A percentile compares a stretch with the other conserved stretches of the same genome.
These are phyloP conservation scores for Xylariaceae sp. DNA, from an alignment of 2,329 filamentous ascomycete genomes.

Conservation along the genomic window DNA sequence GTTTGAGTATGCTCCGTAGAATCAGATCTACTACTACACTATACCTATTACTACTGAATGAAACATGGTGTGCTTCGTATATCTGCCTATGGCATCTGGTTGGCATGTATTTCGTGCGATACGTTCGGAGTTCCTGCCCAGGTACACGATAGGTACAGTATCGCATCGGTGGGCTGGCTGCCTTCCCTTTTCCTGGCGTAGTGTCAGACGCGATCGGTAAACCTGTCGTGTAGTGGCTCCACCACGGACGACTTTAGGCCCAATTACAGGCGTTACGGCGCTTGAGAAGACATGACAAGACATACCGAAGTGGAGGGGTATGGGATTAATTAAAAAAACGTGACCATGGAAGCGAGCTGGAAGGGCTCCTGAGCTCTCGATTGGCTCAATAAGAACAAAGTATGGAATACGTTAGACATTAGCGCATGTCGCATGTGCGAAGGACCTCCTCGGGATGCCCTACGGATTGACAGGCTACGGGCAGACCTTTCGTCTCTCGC, in stretches of 20 bases:
- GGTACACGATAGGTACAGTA: neutral
- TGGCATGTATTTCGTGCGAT: no score
- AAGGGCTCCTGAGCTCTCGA: constrained; percentile 3
- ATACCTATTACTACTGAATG: no score
- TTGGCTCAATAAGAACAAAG: neutral
- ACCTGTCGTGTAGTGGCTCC: constrained; percentile 23
- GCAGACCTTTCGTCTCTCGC: no score
- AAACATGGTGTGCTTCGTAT: no score
- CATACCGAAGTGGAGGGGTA: constrained; percentile 7
- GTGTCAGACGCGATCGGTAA: constrained; percentile 26
- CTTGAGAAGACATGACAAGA: constrained; percentile 25
- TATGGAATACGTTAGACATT: neutral
- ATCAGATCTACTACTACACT: no score
- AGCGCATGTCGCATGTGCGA: neutral
- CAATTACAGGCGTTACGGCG: constrained; percentile 32
- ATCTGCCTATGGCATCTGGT: no score
- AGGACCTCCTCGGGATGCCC: no score
- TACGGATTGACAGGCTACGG: no score
- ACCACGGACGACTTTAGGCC: constrained; percentile 9
- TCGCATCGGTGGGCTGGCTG: neutral
- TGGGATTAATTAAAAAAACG: constrained; percentile 15
- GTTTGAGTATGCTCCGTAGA: no score
- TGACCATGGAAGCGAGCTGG: constrained; percentile 17
- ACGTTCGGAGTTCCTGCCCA: no score
- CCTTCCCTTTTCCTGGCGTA: neutral